Percentiles rank a stretch among this genome's conserved stretches.
Evolutionary conservation across 2,329 filamentous ascomycete species (phyloP).

Genomic region (Pseudocercospora fuligena): DNA sequence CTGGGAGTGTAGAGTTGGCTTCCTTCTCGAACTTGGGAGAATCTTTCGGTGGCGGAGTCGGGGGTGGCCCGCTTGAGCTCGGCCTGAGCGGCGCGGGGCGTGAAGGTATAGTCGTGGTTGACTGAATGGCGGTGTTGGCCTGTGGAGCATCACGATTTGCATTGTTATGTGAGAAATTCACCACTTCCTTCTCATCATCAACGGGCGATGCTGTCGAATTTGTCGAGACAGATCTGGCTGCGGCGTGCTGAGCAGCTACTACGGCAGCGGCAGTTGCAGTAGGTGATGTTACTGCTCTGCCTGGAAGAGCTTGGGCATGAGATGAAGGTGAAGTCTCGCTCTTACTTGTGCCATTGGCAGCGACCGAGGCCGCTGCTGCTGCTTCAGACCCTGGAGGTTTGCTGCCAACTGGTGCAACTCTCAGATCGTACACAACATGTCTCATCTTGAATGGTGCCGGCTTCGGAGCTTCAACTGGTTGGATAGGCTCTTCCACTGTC

Average conservation of each 20-base stretch:
- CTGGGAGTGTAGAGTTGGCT: neutral
- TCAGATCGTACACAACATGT: constrained; percentile 33
- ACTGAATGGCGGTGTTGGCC: neutral
- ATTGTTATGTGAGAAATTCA: constrained; percentile 1
- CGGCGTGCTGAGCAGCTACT: constrained; percentile 8
- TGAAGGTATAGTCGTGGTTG: neutral
- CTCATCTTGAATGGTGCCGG: constrained; percentile 35
- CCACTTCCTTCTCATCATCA: constrained; percentile 8
- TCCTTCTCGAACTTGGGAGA: neutral
- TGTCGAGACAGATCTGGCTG: constrained; percentile 7
- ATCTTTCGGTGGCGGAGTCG: constrained; percentile 14
- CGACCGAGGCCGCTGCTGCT: constrained; percentile 4
- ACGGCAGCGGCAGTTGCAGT: constrained; percentile 2
- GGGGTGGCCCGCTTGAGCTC: constrained; percentile 15
- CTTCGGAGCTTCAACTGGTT: constrained; percentile 22
- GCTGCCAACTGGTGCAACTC: constrained; percentile 25
- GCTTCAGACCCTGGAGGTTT: constrained; percentile 18
- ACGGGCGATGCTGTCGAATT: constrained; percentile 4
- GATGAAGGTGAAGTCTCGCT: constrained; percentile 7
- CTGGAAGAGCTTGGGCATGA: constrained; percentile 1
- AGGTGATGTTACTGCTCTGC: constrained; percentile 5
- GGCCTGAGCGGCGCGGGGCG: constrained; percentile 16
- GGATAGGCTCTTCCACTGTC: constrained; percentile 9
- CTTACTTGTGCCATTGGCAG: constrained; percentile 10
- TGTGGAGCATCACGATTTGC: neutral